Evolutionary conservation across 306 rosid species (phyloP), one percentile per base, ranked within the genome.

Genomic region (Lithocarpus polystachyus): DNA sequence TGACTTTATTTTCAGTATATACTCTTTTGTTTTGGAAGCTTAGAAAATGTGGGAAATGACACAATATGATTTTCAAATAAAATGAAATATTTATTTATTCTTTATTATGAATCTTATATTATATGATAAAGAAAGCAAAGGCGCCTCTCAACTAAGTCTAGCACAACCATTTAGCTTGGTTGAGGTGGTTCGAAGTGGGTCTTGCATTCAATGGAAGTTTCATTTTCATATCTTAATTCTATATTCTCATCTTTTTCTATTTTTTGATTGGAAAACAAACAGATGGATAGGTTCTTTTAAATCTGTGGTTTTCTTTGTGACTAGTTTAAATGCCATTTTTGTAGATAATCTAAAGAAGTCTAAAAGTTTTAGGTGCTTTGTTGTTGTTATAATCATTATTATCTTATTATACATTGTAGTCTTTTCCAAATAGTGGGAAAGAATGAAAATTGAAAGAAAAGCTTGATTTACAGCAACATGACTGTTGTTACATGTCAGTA

Each of bases 231-330:
- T n/a, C 37, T 33, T 59, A 24, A 76, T 70, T 31, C 13, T 9
- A 19, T 37, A 56, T 37, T 71, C 68, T 56, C 24, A 20, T 65
- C 23, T 56, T 52, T 53, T 19, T 10, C 68, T 64, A 64, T 77
- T 35, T 14, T 67, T 76, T 33, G 55, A 18, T 5, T 11, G 48
- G 15, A 24, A 59, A 67, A 31, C 60, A 75, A 76, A 61, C 68
- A 69, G 5, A 61, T 54, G 13, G 72, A 29, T 70, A 60, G 54
- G 79, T 84, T 70, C 87, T 71, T n/a, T 51, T 15, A 37, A 15
- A 26, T 60, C 20, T 23, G 10, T 8, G 22, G 24, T 28, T 64
- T 5, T 56, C 13, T 28, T 43, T 60, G 4, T 31, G 35, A 5
- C 0, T 0, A 31, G 35, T 31, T 31, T 31, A 31, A 31, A 0